Base-by-base conservation (phyloP, 257 asterid species). In the Vinca minor region DNA sequence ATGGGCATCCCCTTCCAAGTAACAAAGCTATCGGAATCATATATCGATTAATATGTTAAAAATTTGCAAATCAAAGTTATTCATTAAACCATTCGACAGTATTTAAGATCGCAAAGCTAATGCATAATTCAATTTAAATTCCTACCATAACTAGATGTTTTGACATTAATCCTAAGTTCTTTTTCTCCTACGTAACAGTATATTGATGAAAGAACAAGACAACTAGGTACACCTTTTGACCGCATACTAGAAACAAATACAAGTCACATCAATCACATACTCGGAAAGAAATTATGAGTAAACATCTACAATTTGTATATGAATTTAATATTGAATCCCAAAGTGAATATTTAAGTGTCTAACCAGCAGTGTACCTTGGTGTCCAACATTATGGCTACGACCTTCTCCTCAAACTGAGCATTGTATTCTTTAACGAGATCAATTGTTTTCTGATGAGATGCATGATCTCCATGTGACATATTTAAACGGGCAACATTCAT, bases 401-500 rank as follows among this genome's bases (percentile, higher is more conserved):
- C 98, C 71, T 85, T 93, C 81, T 88, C 94, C 67, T 68, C 76
- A 76, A 77, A 84, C 48, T 84, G 96, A 49, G 96, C 87, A 83
- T 93, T 93, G 78, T 93, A 93, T 76, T 89, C 98, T 70, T 85
- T 87, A 73, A 93, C 98, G 46, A 87, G 72, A 74, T 93, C 97
- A 59, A 93, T 85, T 58, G 97, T 89, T 79, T 81, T 87, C 77
- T 87, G 94, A 67, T 93, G 98, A 29, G 98, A 93, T 36, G 95
- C 87, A 71, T 93, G 98, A 74, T 93, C 94, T 41, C 98, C 98
- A 46, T 93, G 98, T 10, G 98, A 93, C 98, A 93, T 93, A 73
- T 93, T 93, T 62, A 89, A 73, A 64, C 96, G 98, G 21, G 98
- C 97, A 67, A 93, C 98, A 41, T 89, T 87, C 98, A 93, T 93